These are phyloP conservation scores for Saturnispora sekii DNA, from an alignment of 805 yeast genomes.

Conservation along the genomic window DNA sequence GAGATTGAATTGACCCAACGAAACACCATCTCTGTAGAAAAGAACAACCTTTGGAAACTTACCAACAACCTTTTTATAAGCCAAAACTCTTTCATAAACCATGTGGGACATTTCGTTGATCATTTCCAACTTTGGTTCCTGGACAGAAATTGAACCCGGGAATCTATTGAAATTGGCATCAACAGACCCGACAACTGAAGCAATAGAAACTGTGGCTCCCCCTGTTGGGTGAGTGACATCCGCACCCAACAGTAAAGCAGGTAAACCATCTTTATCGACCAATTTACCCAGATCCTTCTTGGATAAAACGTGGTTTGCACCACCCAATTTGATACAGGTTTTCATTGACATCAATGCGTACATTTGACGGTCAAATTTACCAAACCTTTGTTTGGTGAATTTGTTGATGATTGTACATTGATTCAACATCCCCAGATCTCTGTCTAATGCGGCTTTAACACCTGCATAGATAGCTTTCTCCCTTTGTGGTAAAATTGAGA, in stretches of 20 bases:
- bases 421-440: slow-evolving; percentile 21
- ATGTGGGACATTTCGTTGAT: slow-evolving; percentile 20
- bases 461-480: slow-evolving; percentile 19
- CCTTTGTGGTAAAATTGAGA: slow-evolving; percentile 18
- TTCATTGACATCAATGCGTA: slow-evolving; percentile 27
- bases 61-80: slow-evolving; percentile 16
- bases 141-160: slow-evolving; percentile 21
- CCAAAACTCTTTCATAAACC: slow-evolving; percentile 19
- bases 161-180: slow-evolving; percentile 19
- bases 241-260: slow-evolving; percentile 21
- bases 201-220: slow-evolving; percentile 15
- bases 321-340: slow-evolving; percentile 25
- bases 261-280: slow-evolving; percentile 14
- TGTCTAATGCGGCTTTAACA: slow-evolving; percentile 23
- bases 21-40: slow-evolving; percentile 28
- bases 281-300: slow-evolving; percentile 13
- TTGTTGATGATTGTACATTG: slow-evolving; percentile 23
- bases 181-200: slow-evolving; percentile 18
- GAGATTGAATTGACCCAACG: slow-evolving; percentile 24
- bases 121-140: slow-evolving; percentile 17
- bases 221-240: slow-evolving; percentile 26
- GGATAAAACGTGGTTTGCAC: slow-evolving; percentile 19
- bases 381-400: slow-evolving; percentile 18
- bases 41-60: slow-evolving; percentile 20
- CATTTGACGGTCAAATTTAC: slow-evolving; percentile 21